These are phyloP conservation scores for Inga leiocalycina DNA, from an alignment of 306 rosid species.

Conservation along the genomic window DNA sequence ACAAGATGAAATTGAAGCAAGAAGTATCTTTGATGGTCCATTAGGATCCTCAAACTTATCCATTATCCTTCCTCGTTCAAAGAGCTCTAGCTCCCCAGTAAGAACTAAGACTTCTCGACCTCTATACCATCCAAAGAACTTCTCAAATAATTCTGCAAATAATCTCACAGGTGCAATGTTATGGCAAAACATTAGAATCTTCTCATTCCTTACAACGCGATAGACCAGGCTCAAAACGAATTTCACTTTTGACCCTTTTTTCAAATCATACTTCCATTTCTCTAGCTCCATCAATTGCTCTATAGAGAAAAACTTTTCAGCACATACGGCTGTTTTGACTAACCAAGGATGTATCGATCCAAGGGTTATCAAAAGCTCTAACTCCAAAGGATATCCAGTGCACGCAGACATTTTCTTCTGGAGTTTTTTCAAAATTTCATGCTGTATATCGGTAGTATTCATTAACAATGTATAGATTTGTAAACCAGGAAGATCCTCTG, in stretches of 20 bases:
- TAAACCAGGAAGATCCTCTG: constrained; percentile 85
- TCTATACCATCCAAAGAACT: constrained; percentile 68
- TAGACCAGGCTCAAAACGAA: constrained; percentile 87
- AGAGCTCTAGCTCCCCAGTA: constrained; percentile 89
- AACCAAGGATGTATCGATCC: constrained; percentile 98
- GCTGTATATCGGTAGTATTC: constrained; percentile 84
- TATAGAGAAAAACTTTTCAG: constrained; percentile 58
- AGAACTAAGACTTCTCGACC: constrained; percentile 81
- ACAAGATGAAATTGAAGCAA: constrained; percentile 95
- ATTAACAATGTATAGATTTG: constrained; percentile 90
- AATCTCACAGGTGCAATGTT: constrained; percentile 87
- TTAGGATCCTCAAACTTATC: constrained; percentile 80
- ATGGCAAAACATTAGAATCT: constrained; percentile 87
- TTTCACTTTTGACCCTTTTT: constrained; percentile 79
- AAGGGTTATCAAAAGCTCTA: constrained; percentile 91
- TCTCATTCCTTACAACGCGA: constrained; percentile 75
- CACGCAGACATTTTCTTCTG: constrained; percentile 61
- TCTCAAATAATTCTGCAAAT: constrained; percentile 75
- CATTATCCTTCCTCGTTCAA: constrained; percentile 89
- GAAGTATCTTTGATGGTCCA: constrained; percentile 79
- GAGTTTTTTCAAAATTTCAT: constrained; percentile 62
- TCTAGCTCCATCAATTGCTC: constrained; percentile 62
- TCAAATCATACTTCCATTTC: constrained; percentile 68
- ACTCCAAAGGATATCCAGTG: constrained; percentile 82
- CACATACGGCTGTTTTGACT: constrained; percentile 76